Percentiles rank a stretch among this genome's conserved stretches.
Conservation (phyloP, 169 alveolate species). For the Cryptosporidium meleagridis region DNA sequence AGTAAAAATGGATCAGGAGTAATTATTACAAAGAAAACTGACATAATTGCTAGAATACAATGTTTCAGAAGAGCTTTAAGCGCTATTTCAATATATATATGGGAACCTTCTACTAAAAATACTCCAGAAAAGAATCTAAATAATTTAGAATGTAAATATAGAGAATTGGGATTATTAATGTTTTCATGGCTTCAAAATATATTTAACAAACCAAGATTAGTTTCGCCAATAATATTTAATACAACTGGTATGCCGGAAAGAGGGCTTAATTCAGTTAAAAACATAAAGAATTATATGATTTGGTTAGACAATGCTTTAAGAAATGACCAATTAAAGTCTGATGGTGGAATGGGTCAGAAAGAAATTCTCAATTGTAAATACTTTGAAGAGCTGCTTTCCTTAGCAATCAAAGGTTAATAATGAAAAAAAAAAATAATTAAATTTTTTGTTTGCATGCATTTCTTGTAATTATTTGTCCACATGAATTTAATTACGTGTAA, state of each 20-base stretch:
- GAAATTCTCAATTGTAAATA: constrained; percentile 38
- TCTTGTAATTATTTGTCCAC: neutral
- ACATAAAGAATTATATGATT: constrained; percentile 37
- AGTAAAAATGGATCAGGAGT: neutral
- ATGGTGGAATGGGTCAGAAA: constrained; percentile 59
- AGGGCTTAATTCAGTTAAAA: constrained; percentile 22
- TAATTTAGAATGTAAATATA: constrained; percentile 17
- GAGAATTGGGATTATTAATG: constrained; percentile 22
- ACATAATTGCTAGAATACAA: constrained; percentile 56
- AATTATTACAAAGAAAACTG: constrained; percentile 14
- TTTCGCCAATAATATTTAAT: constrained; percentile 47
- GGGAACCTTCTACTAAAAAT: constrained; percentile 49
- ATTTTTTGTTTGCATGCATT: neutral
- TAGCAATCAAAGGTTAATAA: constrained; percentile 14
- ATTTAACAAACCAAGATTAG: constrained; percentile 46
- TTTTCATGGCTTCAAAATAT: constrained; percentile 63
- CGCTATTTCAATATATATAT: constrained; percentile 44
- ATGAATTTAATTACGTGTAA: neutral
- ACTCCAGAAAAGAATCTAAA: constrained; percentile 3
- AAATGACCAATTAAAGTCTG: constrained; percentile 35
- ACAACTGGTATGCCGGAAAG: constrained; percentile 63
- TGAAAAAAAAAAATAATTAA: neutral
- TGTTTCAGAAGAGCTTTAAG: constrained; percentile 65
- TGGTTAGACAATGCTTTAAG: constrained; percentile 69
- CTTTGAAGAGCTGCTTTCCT: constrained; percentile 45